phyloP scores from a whole-genome alignment of 371 early-diverging fungal genomes.

The Capillidium rhysosporum region DNA sequence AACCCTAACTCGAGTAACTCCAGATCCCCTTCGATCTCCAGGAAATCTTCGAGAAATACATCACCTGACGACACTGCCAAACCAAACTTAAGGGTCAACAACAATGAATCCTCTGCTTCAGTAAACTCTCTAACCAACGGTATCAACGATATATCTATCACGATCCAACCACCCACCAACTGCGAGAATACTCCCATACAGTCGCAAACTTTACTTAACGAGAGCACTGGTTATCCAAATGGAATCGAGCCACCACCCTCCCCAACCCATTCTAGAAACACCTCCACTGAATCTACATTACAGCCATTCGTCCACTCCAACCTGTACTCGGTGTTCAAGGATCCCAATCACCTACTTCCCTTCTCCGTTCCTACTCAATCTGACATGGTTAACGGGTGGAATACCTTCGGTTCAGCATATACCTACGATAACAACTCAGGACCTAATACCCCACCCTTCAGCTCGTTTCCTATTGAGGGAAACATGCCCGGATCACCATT shows the following conservation, averaged over 20 bases:
- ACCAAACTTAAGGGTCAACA: too few relatives aligned
- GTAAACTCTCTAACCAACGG: background rate
- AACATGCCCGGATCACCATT: too few relatives aligned
- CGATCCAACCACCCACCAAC: background rate
- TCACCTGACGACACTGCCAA: background rate
- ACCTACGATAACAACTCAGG: background rate
- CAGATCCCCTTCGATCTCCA: background rate
- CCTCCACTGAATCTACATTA: constrained; percentile 4
- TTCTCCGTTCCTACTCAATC: constrained; percentile 24
- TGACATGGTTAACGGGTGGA: constrained; percentile 13
- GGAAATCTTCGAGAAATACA: background rate
- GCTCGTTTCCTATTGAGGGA: too few relatives aligned
- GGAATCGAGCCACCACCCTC: background rate
- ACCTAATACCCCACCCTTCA: background rate
- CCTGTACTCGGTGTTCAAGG: constrained; percentile 11
- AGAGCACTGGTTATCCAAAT: background rate
- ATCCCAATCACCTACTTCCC: constrained; percentile 26
- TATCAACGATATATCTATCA: background rate
- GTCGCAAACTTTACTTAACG: background rate
- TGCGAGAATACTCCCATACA: background rate
- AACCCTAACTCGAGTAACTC: background rate
- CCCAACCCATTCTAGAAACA: background rate
- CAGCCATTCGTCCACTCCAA: constrained; percentile 5
- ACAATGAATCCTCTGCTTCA: too few relatives aligned
- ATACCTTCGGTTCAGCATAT: background rate